Evolutionary conservation across 345 rosid species (phyloP).

Genomic region (Corchorus olitorius): DNA sequence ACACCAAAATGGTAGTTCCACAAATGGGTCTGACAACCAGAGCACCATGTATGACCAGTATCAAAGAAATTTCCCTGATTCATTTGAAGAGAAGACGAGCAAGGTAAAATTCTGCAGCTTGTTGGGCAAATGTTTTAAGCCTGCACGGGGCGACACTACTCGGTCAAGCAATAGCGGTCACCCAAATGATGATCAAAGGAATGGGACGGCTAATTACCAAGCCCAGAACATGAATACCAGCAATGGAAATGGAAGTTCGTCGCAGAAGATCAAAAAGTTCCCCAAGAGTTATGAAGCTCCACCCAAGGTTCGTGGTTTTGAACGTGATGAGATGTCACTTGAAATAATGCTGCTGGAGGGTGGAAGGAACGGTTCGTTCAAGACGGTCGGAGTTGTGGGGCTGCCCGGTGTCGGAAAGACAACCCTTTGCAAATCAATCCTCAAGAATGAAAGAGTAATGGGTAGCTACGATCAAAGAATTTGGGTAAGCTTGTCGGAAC

Average conservation of each 20-base stretch:
- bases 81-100: too few relatives aligned
- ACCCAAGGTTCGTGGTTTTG: slow-evolving; percentile 26
- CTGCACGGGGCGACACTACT: too few relatives aligned
- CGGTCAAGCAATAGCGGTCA: too few relatives aligned
- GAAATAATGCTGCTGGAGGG: slow-evolving; percentile 28
- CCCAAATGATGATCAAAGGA: not conserved
- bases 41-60: not conserved
- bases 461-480: slow-evolving; percentile 36
- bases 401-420: slow-evolving; percentile 48
- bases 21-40: not conserved
- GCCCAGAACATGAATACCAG: not conserved
- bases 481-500: slow-evolving; percentile 43
- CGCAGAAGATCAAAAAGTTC: not conserved
- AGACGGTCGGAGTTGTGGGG: slow-evolving; percentile 44
- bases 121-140: too few relatives aligned
- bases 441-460: slow-evolving; percentile 28
- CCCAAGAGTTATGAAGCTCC: not conserved
- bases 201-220: not conserved
- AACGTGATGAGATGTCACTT: slow-evolving; percentile 28
- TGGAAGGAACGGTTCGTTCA: slow-evolving; percentile 29
- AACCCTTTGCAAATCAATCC: slow-evolving; percentile 41
- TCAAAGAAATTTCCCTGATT: too few relatives aligned
- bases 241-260: not conserved
- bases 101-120: too few relatives aligned
- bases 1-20: not conserved